A percentile compares a stretch with the other conserved stretches of the same genome.
Conservation (phyloP, 78 protist species). For the Protostelium mycophagum region DNA sequence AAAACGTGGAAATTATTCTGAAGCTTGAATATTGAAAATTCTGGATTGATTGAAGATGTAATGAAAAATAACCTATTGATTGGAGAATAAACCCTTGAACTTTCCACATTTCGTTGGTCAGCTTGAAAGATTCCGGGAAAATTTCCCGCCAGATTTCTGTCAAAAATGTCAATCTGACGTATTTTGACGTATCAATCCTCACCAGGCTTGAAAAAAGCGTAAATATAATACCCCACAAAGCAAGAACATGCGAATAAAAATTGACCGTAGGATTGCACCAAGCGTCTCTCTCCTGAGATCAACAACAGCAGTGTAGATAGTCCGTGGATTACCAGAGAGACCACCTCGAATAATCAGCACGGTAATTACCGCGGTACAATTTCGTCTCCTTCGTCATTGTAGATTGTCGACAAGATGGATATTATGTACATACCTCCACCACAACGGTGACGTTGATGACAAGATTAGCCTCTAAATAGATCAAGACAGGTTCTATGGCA, state of each 20-base stretch:
- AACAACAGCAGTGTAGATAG: background rate
- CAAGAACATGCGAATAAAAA: background rate
- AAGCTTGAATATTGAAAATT: no score
- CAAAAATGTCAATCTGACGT: background rate
- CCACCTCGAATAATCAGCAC: background rate
- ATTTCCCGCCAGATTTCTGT: background rate
- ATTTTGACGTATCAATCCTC: background rate
- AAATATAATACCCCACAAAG: background rate
- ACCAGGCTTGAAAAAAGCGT: background rate
- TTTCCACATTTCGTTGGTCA: background rate
- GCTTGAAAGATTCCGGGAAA: background rate
- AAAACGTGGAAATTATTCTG: no score
- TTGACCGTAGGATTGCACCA: background rate
- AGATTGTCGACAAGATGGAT: no score
- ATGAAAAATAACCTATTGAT: no score
- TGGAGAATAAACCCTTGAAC: background rate
- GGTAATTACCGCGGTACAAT: no score
- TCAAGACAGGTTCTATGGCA: background rate
- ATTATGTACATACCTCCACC: background rate
- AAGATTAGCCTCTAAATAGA: background rate
- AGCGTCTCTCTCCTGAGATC: background rate
- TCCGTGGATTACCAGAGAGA: background rate
- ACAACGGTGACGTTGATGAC: background rate
- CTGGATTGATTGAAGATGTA: no score
- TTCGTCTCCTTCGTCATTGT: no score